These are phyloP conservation scores for Aspergillus tanneri DNA, from an alignment of 2,329 filamentous ascomycete species.

Conservation along the genomic window DNA sequence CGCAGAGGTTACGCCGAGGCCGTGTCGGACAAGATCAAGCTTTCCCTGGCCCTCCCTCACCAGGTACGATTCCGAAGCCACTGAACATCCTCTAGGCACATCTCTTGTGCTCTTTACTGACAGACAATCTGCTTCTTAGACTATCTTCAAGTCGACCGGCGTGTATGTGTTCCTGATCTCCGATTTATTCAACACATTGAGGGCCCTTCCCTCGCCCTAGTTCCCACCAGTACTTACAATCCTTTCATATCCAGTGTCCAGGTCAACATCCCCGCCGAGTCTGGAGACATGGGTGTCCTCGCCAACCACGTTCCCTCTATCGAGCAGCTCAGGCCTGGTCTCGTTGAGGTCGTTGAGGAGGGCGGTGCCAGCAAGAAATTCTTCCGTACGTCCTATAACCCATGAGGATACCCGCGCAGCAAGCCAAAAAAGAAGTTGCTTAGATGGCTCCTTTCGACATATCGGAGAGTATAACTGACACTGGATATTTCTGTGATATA, in stretches of 20 bases:
- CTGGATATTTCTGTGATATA: slow-evolving; percentile 40
- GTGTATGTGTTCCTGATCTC: slow-evolving; percentile 55
- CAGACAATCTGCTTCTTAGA: slow-evolving; percentile 42
- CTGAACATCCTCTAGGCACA: slow-evolving; percentile 11
- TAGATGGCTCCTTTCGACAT: background rate
- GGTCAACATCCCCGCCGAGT: slow-evolving; percentile 98
- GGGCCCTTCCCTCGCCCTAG: slow-evolving; percentile 16
- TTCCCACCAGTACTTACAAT: slow-evolving; percentile 47
- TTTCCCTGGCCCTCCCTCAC: slow-evolving; percentile 95
- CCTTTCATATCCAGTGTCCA: slow-evolving; percentile 75
- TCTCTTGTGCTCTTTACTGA: slow-evolving; percentile 22
- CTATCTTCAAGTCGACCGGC: slow-evolving; percentile 69
- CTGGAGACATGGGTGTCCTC: slow-evolving; percentile 98
- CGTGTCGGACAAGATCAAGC: slow-evolving; percentile 91
- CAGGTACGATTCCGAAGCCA: slow-evolving; percentile 67
- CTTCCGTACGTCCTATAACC: slow-evolving; percentile 75
- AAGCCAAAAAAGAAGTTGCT: no score
- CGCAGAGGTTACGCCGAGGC: slow-evolving; percentile 90
- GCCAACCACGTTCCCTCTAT: slow-evolving; percentile 98
- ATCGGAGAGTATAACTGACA: slow-evolving; percentile 24
- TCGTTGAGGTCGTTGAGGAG: slow-evolving; percentile 96
- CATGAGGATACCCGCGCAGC: slow-evolving; percentile 8
- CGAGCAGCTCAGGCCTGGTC: slow-evolving; percentile 95
- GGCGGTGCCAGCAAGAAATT: slow-evolving; percentile 86
- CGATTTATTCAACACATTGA: slow-evolving; percentile 12